Evolutionary conservation across 371 early-diverging fungal genomes (phyloP).

Genomic region (Haplosporangium sp.): DNA sequence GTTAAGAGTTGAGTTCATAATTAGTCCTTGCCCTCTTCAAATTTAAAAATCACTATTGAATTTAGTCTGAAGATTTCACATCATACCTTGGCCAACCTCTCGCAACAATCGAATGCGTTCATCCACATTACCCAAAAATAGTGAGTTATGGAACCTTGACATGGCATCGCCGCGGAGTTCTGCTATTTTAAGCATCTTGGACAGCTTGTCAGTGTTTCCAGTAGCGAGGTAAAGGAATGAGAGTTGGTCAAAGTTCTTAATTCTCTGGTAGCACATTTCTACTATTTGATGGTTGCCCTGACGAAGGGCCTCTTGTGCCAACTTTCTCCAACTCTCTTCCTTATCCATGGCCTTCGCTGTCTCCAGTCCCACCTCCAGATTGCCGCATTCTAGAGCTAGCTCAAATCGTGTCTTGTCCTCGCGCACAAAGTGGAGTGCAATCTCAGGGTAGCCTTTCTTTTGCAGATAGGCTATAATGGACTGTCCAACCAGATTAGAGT

Average conservation of each 20-base stretch:
- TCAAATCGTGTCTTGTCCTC: conserved; percentile 96
- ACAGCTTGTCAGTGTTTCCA: conserved; percentile 89
- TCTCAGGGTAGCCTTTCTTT: conserved; percentile 98
- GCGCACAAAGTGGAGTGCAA: conserved; percentile 98
- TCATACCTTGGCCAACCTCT: conserved; percentile 85
- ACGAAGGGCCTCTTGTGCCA: conserved; percentile 88
- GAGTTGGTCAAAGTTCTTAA: conserved; percentile 89
- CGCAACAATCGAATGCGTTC: conserved; percentile 85
- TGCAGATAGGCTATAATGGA: conserved; percentile 98
- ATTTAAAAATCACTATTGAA: not conserved
- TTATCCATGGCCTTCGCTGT: conserved; percentile 89
- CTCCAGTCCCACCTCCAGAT: conserved; percentile 92
- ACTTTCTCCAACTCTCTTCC: conserved; percentile 88
- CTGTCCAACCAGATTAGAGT: conserved; percentile 97
- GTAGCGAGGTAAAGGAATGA: conserved; percentile 94
- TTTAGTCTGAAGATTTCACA: not conserved
- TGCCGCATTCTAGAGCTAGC: conserved; percentile 95
- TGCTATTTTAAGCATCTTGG: conserved; percentile 93
- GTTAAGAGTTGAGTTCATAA: no score
- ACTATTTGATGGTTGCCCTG: conserved; percentile 93
- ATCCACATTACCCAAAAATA: conserved; percentile 89
- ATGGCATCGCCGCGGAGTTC: conserved; percentile 83
- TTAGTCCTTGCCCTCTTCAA: no score
- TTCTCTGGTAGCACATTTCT: conserved; percentile 90
- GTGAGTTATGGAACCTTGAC: conserved; percentile 90